Conservation (phyloP, 148 eudicot genomes). For the Fagopyrum tataricum region DNA sequence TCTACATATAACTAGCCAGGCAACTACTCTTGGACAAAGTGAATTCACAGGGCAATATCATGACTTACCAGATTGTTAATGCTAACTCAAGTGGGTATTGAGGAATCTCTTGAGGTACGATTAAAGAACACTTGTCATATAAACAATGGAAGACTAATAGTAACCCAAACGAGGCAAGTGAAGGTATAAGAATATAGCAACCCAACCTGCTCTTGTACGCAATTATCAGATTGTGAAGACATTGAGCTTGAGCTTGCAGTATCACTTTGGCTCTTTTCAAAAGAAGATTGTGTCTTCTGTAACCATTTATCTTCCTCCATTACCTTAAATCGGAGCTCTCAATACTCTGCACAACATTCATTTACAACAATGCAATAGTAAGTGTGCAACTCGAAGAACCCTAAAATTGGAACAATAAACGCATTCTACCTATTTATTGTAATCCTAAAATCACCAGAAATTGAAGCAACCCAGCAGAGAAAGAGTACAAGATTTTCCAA, state of each 20-base stretch:
- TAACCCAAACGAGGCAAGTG: background rate
- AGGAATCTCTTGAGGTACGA: background rate
- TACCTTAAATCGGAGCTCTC: background rate
- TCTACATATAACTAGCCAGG: no score
- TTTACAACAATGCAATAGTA: background rate
- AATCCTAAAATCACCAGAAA: background rate
- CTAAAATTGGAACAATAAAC: background rate
- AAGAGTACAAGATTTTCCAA: background rate
- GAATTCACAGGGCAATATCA: background rate
- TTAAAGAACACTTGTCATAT: background rate
- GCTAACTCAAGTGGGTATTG: background rate
- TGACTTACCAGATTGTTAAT: background rate
- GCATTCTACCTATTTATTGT: background rate
- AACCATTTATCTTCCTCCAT: slow-evolving; percentile 3
- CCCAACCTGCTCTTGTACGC: background rate
- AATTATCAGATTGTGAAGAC: slow-evolving; percentile 3
- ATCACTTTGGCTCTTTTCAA: background rate
- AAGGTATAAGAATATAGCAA: background rate
- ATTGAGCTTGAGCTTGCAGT: slow-evolving; percentile 6
- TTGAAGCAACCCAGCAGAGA: background rate
- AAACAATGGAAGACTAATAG: background rate
- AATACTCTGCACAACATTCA: slow-evolving; percentile 3
- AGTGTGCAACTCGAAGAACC: background rate
- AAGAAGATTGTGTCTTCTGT: background rate
- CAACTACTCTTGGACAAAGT: background rate